A percentile compares a stretch with the other conserved stretches of the same genome.
Conservation (phyloP, 2,329 filamentous ascomycete genomes). For the Nothomitra cinnamomea region DNA sequence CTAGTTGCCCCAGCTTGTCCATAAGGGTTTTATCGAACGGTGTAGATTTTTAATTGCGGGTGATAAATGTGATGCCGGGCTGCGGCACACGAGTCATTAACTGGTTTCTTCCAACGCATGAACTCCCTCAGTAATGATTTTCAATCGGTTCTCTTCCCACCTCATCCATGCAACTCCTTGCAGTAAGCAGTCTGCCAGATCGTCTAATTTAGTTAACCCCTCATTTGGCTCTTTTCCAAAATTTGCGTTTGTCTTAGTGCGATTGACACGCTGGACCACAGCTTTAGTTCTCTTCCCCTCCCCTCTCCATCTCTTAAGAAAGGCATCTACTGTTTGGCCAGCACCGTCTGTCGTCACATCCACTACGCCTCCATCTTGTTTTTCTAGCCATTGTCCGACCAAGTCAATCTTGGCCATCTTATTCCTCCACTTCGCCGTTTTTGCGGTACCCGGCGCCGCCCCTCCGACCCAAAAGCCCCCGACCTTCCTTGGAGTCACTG, state of each 20-base stretch:
- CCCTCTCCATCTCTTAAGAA: slow-evolving; percentile 5
- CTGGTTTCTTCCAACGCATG: not conserved
- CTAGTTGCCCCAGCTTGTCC: too few species aligned
- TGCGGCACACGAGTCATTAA: too few species aligned
- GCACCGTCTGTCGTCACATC: not conserved
- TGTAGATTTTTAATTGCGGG: too few species aligned
- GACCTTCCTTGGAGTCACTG: slow-evolving; percentile 37
- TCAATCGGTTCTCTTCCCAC: slow-evolving; percentile 46
- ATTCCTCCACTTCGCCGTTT: slow-evolving; percentile 25
- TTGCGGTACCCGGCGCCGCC: slow-evolving; percentile 15
- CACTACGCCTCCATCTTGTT: slow-evolving; percentile 1
- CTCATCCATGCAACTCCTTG: slow-evolving; percentile 62
- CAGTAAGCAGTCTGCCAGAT: slow-evolving; percentile 62
- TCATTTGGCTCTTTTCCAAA: slow-evolving; percentile 1
- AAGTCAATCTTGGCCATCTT: slow-evolving; percentile 49
- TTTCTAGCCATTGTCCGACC: slow-evolving; percentile 35
- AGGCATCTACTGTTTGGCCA: slow-evolving; percentile 1
- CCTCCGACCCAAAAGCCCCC: slow-evolving; percentile 32
- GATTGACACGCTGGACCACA: not conserved
- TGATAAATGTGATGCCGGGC: too few species aligned
- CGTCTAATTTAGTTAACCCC: slow-evolving; percentile 50
- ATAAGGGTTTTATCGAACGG: too few species aligned
- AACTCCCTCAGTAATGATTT: slow-evolving; percentile 6
- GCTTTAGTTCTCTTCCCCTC: slow-evolving; percentile 4
- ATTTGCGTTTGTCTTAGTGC: not conserved